Evolutionary conservation across 129 eudicot genomes (phyloP).

Genomic region (Tagetes patula): DNA sequence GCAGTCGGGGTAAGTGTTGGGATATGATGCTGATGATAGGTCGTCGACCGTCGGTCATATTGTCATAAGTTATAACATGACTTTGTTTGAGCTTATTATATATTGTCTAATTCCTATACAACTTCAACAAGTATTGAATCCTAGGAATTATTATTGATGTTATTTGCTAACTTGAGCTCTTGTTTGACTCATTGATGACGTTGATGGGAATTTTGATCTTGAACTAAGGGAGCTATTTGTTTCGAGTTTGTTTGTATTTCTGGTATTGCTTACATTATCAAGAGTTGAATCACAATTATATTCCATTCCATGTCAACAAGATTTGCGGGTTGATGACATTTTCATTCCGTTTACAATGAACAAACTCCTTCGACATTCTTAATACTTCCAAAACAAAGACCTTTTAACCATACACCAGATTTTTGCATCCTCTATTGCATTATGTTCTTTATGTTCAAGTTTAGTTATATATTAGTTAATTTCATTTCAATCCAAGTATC

Average conservation of each 20-base stretch:
- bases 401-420: not conserved
- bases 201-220: not conserved
- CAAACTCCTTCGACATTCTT: not conserved
- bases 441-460: not conserved
- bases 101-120: not conserved
- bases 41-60: not conserved
- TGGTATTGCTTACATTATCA: not conserved
- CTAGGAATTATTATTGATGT: not conserved
- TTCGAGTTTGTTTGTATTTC: not conserved
- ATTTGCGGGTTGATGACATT: not conserved
- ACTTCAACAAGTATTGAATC: not conserved
- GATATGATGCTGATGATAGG: no score
- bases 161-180: not conserved
- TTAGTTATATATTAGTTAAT: not conserved
- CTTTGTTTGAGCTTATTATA: not conserved
- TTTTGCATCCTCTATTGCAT: not conserved
- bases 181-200: not conserved
- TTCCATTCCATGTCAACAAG: not conserved
- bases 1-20: no score
- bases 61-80: not conserved
- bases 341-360: not conserved
- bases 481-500: not conserved
- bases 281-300: not conserved
- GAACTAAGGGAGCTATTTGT: conserved; percentile 6
- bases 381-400: not conserved